These are phyloP conservation scores for Ceratocystis variospora DNA, from an alignment of 2,329 filamentous ascomycete species.

Conservation along the genomic window DNA sequence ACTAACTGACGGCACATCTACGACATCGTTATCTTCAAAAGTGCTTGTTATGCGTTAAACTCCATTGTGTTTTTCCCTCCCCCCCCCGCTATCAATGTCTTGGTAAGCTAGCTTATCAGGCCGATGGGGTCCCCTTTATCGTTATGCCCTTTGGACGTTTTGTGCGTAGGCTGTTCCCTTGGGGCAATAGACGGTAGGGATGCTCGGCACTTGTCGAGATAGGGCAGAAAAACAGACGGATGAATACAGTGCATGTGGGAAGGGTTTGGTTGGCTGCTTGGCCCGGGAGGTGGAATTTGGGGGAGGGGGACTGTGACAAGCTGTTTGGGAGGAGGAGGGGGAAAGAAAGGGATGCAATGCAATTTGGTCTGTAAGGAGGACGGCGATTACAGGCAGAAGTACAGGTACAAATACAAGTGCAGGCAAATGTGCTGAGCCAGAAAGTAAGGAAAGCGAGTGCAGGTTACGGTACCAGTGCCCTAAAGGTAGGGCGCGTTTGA, in stretches of 20 bases:
- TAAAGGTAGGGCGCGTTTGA: not conserved
- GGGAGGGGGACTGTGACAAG: not conserved
- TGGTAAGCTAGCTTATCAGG: not conserved
- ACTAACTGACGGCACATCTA: not conserved
- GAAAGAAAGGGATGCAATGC: not conserved
- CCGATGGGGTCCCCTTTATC: not conserved
- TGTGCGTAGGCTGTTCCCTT: not conserved
- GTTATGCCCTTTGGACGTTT: not conserved
- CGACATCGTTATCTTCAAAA: not conserved
- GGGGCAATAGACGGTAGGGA: not conserved
- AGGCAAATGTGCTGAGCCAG: not conserved
- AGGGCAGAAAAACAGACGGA: slow-evolving; percentile 3
- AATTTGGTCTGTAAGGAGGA: not conserved
- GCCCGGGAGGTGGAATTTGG: too few relatives aligned
- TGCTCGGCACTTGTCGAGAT: slow-evolving; percentile 5
- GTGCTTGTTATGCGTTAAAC: not conserved
- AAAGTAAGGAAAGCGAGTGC: not conserved
- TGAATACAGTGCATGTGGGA: slow-evolving; percentile 1
- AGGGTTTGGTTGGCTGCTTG: not conserved
- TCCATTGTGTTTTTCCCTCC: too few relatives aligned
- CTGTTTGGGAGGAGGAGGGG: not conserved
- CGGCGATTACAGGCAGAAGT: not conserved
- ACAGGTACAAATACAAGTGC: not conserved
- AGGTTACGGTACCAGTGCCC: not conserved
- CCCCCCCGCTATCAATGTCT: not conserved